Evolutionary conservation across 2,329 filamentous ascomycete genomes (phyloP), one percentile per base, ranked within the genome.

Genomic region (Sporothrix luriei): DNA sequence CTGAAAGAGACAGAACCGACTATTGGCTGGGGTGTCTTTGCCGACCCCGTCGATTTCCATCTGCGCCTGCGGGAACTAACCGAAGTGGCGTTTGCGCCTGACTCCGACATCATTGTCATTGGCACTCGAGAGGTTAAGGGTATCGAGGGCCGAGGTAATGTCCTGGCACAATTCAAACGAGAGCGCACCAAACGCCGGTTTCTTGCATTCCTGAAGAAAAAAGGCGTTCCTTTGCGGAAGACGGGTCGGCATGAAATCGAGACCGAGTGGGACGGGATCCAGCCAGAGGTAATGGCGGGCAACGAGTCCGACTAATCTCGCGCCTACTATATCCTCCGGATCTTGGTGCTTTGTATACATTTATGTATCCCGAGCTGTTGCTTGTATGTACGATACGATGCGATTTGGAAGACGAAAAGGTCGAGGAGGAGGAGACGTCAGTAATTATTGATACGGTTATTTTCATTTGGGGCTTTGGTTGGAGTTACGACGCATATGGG

Each of bases 161-260:
- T 87, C 2, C 78, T 87, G 72, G 83, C 82, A 7, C 76, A 80
- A 68, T 87, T 88, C 73, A 84, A 85, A 75, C 76, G 85, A 6
- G 79, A 82, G 73, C 79, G 83, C 24, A 87, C 85, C 5, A 84
- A 86, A 78, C 78, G 79, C 69, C 79, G 85, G 2, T 85, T 88
- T 72, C 75, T 87, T 61, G 74, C 75, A 24, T 85, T 87, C 70
- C 79, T 82, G 51, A 78, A 78, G 70, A 79, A 79, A 72, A 82
- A 80, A 76, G 79, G 79, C 0, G 75, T 86, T 7, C 77, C 74
- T 54, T 71, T 85, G 61, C 74, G 78, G 1, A 81, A 81, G 73
- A 77, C 76, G 1, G 75, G 38, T 2, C 59, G 80, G 10, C 75
- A 77, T 11, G 78, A 77, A n/a, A 75, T 83, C 43, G 77, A 79